Conservation (phyloP, 1,284 basidiomycete genomes). For the Ustilago nuda region DNA sequence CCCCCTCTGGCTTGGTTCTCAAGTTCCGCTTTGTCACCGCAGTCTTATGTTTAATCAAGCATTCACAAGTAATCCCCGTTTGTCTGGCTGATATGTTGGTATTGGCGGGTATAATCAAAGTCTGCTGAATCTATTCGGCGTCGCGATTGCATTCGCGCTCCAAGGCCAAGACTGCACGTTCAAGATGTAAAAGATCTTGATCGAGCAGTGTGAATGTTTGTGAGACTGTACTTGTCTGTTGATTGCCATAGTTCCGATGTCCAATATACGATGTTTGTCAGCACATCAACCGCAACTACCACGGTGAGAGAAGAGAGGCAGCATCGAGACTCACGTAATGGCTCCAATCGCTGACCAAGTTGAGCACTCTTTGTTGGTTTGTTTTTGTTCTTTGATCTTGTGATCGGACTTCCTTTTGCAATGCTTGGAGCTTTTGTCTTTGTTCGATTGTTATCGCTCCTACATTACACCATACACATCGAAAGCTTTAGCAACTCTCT, state of each 20-base stretch:
- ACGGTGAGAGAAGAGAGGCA: background rate
- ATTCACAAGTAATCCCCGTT: background rate
- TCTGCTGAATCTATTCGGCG: too few relatives aligned
- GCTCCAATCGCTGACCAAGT: constrained; percentile 10
- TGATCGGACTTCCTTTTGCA: background rate
- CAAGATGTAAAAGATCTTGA: background rate
- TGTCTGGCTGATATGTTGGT: background rate
- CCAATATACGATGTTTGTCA: too few relatives aligned
- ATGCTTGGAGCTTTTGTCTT: background rate
- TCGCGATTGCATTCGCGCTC: background rate
- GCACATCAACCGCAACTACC: background rate
- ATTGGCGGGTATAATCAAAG: background rate
- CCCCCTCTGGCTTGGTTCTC: background rate
- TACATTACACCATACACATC: background rate
- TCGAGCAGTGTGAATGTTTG: constrained; percentile 23
- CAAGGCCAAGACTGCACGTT: background rate
- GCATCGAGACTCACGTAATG: constrained; percentile 14
- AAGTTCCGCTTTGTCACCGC: too few relatives aligned
- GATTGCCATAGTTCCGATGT: background rate
- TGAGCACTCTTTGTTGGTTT: background rate
- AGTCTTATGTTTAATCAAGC: too few relatives aligned
- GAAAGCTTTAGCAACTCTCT: background rate
- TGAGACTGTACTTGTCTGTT: constrained; percentile 15
- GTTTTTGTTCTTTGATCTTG: background rate
- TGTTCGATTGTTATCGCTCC: background rate